Evolutionary conservation across 140 eudicot species (phyloP).

Genomic region (Ambrosia hybrid): DNA sequence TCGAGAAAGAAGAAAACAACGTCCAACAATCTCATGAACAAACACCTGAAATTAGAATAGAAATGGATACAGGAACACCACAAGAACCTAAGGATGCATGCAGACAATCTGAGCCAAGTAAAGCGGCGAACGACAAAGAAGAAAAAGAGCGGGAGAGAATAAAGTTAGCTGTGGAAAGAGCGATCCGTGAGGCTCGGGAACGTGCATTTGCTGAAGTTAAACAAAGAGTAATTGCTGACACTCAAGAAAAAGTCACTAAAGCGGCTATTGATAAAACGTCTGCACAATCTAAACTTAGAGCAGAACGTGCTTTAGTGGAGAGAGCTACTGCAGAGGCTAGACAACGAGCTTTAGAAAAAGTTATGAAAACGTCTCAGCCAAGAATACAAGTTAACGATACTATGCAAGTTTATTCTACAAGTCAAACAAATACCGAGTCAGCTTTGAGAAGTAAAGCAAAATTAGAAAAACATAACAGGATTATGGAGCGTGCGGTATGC

Average conservation of each 20-base stretch:
- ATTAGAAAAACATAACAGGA: conserved; percentile 82
- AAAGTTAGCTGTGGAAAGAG: conserved; percentile 84
- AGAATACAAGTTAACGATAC: conserved; percentile 30
- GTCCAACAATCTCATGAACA: conserved; percentile 27
- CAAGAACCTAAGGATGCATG: conserved; percentile 32
- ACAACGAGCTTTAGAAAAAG: conserved; percentile 89
- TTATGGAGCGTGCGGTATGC: conserved; percentile 91
- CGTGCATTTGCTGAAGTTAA: conserved; percentile 83
- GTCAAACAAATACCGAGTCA: conserved; percentile 55
- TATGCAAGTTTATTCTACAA: conserved; percentile 58
- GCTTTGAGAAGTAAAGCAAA: conserved; percentile 78
- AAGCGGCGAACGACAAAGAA: conserved; percentile 33
- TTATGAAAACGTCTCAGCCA: conserved; percentile 40
- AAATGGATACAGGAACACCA: conserved; percentile 38
- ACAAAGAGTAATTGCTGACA: conserved; percentile 69
- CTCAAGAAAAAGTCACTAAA: conserved; percentile 63
- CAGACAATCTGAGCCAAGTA: conserved; percentile 33
- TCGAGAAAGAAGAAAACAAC: conserved; percentile 27
- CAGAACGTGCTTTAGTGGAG: conserved; percentile 96
- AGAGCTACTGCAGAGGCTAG: conserved; percentile 93
- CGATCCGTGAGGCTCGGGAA: conserved; percentile 94
- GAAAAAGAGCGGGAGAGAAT: conserved; percentile 70
- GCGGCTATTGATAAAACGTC: conserved; percentile 53
- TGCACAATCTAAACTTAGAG: conserved; percentile 60
- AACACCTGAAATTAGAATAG: conserved; percentile 30